Evolutionary conservation across 345 rosid species (phyloP), one percentile per base, ranked within the genome.

Genomic region (Eucalyptus tenuipes): DNA sequence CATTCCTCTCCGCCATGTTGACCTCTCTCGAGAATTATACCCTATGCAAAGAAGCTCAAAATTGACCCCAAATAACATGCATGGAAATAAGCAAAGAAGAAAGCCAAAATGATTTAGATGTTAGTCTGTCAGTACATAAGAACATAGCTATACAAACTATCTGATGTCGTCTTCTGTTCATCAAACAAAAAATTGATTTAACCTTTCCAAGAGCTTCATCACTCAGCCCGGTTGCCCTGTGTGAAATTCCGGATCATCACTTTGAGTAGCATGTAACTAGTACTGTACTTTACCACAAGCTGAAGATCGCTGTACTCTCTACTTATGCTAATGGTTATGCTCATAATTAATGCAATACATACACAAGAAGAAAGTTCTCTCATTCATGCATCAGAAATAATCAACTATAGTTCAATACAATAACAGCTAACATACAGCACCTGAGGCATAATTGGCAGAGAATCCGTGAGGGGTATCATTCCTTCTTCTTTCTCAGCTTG

Each of bases 401-500:
- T 75, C 47, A 59, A 20, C 45, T 20, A 50, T 31, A n/a, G n/a
- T 52, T 52, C 45, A 86, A 71, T 40, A 81, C 49, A 88, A 53
- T 47, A 18, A 13, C 52, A 47, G 31, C 57, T 57, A 57, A 88
- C 37, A 89, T n/a, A 88, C 64, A 49, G 88, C 88, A 96, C 99
- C 98, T 98, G 98, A 92, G 99, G 97, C 91, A 94, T 94, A 87
- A 98, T 95, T 86, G 99, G 99, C 93, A 98, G 90, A 29, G 97
- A 92, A 94, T 98, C 99, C 2, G 97, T 95, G 64, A 98, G 97
- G 40, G 99, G 99, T 88, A 98, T 92, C 81, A 96, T 92, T 91
- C 99, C 99, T 93, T 98, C 99, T 94, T 98, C 99, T 91, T 90
- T 96, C 94, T 98, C 99, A 40, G 97, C 97, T 94, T 95, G 99